Evolutionary conservation across 352 stramenopile species (phyloP).

Genomic region (Pythium aphanidermatum): DNA sequence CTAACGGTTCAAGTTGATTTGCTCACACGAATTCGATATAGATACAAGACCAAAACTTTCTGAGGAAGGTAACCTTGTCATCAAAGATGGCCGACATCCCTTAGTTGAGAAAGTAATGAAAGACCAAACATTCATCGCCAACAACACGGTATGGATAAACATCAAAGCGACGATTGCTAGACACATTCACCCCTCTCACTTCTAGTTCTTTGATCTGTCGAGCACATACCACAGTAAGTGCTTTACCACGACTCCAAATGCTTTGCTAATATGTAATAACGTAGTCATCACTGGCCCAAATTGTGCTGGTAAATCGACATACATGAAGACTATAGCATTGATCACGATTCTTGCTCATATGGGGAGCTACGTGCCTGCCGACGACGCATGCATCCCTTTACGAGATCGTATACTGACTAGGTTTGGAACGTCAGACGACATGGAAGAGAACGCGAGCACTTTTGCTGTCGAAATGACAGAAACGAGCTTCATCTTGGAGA

Average conservation of each 20-base stretch:
- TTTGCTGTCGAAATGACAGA: slow-evolving; percentile 92
- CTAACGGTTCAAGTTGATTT: not conserved
- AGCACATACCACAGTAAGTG: slow-evolving; percentile 18
- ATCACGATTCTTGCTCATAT: slow-evolving; percentile 91
- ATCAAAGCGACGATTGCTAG: no score
- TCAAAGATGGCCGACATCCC: slow-evolving; percentile 78
- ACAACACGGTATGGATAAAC: slow-evolving; percentile 59
- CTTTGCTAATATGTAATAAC: slow-evolving; percentile 12
- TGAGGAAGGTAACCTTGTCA: slow-evolving; percentile 63
- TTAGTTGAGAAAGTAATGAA: slow-evolving; percentile 66
- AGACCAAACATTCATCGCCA: slow-evolving; percentile 75
- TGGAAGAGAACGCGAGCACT: slow-evolving; percentile 91
- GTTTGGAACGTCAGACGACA: slow-evolving; percentile 90
- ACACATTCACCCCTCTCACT: no score
- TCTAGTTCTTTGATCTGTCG: slow-evolving; percentile 19
- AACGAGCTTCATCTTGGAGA: slow-evolving; percentile 80
- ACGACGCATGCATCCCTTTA: slow-evolving; percentile 74
- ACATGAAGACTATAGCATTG: slow-evolving; percentile 73
- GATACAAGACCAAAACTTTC: slow-evolving; percentile 69
- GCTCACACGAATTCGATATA: no score
- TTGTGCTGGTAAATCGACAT: slow-evolving; percentile 90
- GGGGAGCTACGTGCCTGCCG: slow-evolving; percentile 86
- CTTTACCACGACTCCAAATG: not conserved
- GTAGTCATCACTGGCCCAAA: slow-evolving; percentile 90
- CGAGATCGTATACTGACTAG: slow-evolving; percentile 87